These are phyloP conservation scores for Spathaspora girioi DNA, from an alignment of 805 yeast genomes.

Conservation along the genomic window DNA sequence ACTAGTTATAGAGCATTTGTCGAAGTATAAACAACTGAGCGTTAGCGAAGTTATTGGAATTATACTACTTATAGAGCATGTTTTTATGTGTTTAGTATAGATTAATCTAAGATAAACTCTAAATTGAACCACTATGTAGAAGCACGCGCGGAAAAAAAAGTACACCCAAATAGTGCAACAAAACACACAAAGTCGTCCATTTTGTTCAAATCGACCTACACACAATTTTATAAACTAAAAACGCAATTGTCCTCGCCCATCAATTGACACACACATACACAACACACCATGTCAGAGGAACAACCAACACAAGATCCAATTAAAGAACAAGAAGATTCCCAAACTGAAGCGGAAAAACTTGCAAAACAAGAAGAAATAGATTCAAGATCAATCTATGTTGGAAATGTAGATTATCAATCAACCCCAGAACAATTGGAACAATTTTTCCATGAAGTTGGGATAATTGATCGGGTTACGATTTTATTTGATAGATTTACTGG, in stretches of 20 bases:
- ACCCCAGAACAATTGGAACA: constrained; percentile 51
- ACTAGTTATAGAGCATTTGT: constrained; percentile 89
- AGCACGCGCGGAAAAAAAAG: background rate
- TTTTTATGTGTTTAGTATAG: too few species aligned
- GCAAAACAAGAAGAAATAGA: constrained; percentile 45
- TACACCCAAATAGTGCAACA: background rate
- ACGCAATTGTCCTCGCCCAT: background rate
- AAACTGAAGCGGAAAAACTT: constrained; percentile 20
- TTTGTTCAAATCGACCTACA: background rate
- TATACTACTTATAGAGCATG: too few species aligned
- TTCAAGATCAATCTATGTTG: constrained; percentile 51
- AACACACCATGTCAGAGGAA: background rate
- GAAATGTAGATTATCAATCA: constrained; percentile 45
- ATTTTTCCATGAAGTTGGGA: constrained; percentile 43
- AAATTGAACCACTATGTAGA: background rate
- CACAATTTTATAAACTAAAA: background rate
- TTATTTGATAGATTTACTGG: constrained; percentile 44
- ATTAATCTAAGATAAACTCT: background rate
- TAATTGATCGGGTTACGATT: constrained; percentile 50
- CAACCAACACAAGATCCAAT: constrained; percentile 1
- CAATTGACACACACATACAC: background rate
- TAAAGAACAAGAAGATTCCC: constrained; percentile 30
- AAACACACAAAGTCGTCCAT: background rate
- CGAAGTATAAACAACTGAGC: constrained; percentile 43
- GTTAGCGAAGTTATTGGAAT: too few species aligned